These are phyloP conservation scores for Mrakia blollopis DNA, from an alignment of 768 basidiomycete species.

Conservation along the genomic window DNA sequence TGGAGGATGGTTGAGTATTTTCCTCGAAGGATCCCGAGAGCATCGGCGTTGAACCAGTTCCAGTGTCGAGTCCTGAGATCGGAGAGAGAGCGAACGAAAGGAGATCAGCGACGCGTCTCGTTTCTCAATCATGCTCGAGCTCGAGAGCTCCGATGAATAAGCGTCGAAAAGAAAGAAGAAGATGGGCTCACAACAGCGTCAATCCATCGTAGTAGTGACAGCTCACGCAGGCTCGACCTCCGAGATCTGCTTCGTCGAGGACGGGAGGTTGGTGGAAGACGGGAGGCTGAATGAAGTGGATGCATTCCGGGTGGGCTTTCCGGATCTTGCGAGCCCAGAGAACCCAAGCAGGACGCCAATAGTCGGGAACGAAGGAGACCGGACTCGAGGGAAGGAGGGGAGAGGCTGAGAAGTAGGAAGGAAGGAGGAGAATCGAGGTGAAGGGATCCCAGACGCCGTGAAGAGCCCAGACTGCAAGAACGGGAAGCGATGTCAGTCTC, in stretches of 20 bases:
- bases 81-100: background rate
- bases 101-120: background rate
- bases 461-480: conserved; percentile 41
- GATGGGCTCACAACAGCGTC: conserved; percentile 39
- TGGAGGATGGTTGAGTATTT: conserved; percentile 52
- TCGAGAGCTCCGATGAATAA: background rate
- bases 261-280: conserved; percentile 41
- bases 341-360: conserved; percentile 39
- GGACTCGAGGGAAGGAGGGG: conserved; percentile 30
- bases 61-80: conserved; percentile 40
- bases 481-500: background rate
- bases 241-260: conserved; percentile 38
- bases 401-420: conserved; percentile 38
- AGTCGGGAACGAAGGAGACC: conserved; percentile 39
- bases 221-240: conserved; percentile 37
- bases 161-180: background rate
- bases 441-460: conserved; percentile 43
- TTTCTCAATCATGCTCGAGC: background rate
- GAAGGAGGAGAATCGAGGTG: conserved; percentile 34
- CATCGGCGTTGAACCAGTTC: conserved; percentile 66
- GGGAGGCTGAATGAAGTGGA: conserved; percentile 43
- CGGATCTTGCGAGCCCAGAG: conserved; percentile 38
- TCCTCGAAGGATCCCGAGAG: conserved; percentile 81
- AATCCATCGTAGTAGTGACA: conserved; percentile 45
- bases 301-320: conserved; percentile 40